Conservation (phyloP, 1,284 basidiomycete genomes). For the Ceratobasidium sp. region DNA sequence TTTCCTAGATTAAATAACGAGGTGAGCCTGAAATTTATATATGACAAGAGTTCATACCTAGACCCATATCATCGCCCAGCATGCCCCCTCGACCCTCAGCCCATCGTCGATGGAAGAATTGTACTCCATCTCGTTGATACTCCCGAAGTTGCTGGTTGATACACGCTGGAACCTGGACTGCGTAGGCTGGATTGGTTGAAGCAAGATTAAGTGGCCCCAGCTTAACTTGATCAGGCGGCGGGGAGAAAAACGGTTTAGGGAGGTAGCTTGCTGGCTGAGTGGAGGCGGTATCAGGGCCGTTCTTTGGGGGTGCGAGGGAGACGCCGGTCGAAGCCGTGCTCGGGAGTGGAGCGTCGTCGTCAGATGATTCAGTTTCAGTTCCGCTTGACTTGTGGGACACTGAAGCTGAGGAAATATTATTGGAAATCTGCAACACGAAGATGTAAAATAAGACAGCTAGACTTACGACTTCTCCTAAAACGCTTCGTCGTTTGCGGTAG, state of each 20-base stretch:
- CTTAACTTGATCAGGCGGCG: slow-evolving; percentile 13
- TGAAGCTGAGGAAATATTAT: background rate
- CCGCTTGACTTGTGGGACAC: slow-evolving; percentile 1
- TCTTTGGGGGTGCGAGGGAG: slow-evolving; percentile 10
- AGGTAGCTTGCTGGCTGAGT: slow-evolving; percentile 58
- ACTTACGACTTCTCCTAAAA: slow-evolving; percentile 15
- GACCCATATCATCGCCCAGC: slow-evolving; percentile 88
- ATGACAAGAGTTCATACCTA: slow-evolving; percentile 64
- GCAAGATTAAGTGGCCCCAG: slow-evolving; percentile 4
- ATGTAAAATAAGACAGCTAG: too few species aligned
- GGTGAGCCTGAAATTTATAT: slow-evolving; percentile 4
- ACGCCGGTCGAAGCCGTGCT: slow-evolving; percentile 27
- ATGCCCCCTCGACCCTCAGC: slow-evolving; percentile 72
- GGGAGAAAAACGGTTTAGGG: slow-evolving; percentile 15
- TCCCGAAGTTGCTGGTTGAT: slow-evolving; percentile 86
- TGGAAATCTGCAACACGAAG: background rate
- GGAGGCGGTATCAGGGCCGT: slow-evolving; percentile 61
- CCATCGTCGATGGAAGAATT: slow-evolving; percentile 81
- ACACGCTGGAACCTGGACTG: slow-evolving; percentile 71
- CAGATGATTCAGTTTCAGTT: slow-evolving; percentile 46
- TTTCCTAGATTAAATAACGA: slow-evolving; percentile 67
- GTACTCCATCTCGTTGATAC: slow-evolving; percentile 87
- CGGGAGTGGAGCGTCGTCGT: slow-evolving; percentile 37
- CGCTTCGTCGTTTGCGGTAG: slow-evolving; percentile 16
- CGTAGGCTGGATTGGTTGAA: slow-evolving; percentile 25